phyloP scores from a whole-genome alignment of 257 asterid genomes.

The Solanum lignicaule region DNA sequence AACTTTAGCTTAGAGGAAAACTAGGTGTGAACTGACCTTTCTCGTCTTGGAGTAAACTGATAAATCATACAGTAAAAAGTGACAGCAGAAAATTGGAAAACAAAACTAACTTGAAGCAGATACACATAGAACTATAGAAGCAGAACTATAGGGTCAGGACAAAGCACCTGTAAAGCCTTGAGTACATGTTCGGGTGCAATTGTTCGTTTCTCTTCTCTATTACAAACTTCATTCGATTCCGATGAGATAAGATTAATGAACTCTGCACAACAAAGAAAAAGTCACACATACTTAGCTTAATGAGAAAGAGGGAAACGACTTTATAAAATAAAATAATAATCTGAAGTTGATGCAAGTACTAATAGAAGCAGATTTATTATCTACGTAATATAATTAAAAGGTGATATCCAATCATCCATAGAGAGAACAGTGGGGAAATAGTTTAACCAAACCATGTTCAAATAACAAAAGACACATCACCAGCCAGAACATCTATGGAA shows the following conservation, averaged over 20 bases:
- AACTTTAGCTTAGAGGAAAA: neutral
- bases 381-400: neutral
- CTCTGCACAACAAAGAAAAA: constrained; percentile 36
- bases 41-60: neutral
- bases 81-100: neutral
- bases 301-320: neutral
- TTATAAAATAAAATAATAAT: neutral
- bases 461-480: neutral
- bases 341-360: neutral
- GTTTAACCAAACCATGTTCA: neutral
- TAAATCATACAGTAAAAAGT: neutral
- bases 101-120: neutral
- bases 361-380: neutral
- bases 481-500: neutral
- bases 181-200: constrained; percentile 98
- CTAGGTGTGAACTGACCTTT: neutral
- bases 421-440: neutral
- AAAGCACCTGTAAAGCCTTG: constrained; percentile 75
- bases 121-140: neutral
- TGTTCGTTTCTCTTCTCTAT: constrained; percentile 76
- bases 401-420: neutral
- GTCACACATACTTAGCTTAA: neutral
- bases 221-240: constrained; percentile 93
- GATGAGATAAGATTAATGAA: constrained; percentile 87
- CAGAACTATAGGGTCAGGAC: neutral